Percentiles rank a stretch among this genome's conserved stretches.
Conservation (phyloP, 805 yeast species). For the Yamadazyma kitorensis region DNA sequence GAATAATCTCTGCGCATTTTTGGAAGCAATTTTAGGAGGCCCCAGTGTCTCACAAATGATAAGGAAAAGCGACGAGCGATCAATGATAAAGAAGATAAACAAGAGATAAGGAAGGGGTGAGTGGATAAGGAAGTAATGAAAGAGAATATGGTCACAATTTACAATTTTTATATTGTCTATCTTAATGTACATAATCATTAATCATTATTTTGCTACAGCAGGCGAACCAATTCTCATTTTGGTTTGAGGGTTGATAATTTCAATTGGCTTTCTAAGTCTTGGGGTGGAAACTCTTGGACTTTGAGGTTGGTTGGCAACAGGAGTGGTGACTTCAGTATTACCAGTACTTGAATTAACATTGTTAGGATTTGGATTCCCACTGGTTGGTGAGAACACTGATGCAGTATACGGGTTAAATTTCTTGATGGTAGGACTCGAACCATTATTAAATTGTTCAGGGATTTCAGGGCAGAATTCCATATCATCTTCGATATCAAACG, state of each 20-base stretch:
- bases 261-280: constrained; percentile 56
- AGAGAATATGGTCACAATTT: background rate
- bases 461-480: constrained; percentile 65
- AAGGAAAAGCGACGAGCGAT: too few species aligned
- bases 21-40: too few species aligned
- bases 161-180: constrained; percentile 2
- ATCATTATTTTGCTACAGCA: constrained; percentile 20
- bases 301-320: constrained; percentile 9
- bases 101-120: background rate
- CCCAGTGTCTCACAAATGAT: too few species aligned
- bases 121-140: background rate
- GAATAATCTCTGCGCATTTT: too few species aligned
- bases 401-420: constrained; percentile 71
- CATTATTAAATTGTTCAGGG: constrained; percentile 26
- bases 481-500: constrained; percentile 62
- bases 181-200: constrained; percentile 10
- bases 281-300: constrained; percentile 54
- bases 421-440: constrained; percentile 34
- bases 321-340: constrained; percentile 9
- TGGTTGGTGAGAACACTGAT: constrained; percentile 52
- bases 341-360: constrained; percentile 3
- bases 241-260: constrained; percentile 61
- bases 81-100: background rate
- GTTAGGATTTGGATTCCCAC: constrained; percentile 3
- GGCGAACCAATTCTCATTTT: constrained; percentile 57